Evolutionary conservation across 176 grass and related monocot genomes (phyloP).

Genomic region (Thalia dealbata): DNA sequence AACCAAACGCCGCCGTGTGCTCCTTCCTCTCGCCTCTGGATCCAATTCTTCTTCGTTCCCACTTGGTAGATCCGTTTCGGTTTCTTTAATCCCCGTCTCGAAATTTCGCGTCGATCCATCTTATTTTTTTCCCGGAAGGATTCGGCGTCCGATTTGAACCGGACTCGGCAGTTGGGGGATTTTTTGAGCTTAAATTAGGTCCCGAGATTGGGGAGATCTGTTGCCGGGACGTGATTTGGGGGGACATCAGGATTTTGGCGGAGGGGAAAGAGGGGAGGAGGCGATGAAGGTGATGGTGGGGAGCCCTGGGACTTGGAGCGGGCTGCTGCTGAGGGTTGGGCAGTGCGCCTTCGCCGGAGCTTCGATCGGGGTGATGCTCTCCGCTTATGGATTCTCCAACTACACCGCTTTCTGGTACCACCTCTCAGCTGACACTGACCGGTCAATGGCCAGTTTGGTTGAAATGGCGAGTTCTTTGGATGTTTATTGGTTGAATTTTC

Average conservation of each 20-base stretch:
- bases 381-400: constrained; percentile 63
- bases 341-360: constrained; percentile 75
- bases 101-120: no score
- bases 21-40: no score
- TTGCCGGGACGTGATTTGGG: not conserved
- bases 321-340: constrained; percentile 56
- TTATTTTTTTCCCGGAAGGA: no score
- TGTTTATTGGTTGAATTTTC: not conserved
- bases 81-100: no score
- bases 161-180: no score
- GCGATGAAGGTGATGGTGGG: constrained; percentile 54
- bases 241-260: not conserved
- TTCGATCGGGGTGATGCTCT: constrained; percentile 67
- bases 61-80: no score
- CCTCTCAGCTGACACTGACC: not conserved
- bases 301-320: constrained; percentile 71
- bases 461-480: not conserved
- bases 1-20: no score
- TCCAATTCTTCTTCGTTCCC: no score
- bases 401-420: constrained; percentile 91
- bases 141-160: no score
- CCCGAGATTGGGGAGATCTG: not conserved
- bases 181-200: no score
- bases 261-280: not conserved
- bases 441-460: not conserved